Conservation (phyloP, 116 monocot species). For the Trichopus zeylanicus region DNA sequence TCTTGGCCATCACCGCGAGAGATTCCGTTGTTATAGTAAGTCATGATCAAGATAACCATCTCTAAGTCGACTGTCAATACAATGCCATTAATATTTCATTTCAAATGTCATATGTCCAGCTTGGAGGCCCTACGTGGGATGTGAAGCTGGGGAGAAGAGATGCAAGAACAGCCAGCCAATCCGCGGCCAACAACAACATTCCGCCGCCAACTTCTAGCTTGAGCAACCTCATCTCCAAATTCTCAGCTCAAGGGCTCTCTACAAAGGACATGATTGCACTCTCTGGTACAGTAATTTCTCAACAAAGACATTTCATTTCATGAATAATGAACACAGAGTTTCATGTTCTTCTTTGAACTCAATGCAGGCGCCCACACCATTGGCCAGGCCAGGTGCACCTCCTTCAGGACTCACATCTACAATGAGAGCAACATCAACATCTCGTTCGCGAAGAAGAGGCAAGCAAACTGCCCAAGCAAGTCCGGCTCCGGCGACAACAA, state of each 20-base stretch:
- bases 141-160: conserved; percentile 44
- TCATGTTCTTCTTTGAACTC: not conserved
- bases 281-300: not conserved
- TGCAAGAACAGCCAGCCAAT: conserved; percentile 27
- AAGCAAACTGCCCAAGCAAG: not conserved
- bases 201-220: conserved; percentile 3
- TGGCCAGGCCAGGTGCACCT: not conserved
- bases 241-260: not conserved
- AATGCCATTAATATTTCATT: not conserved
- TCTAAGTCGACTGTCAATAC: not conserved
- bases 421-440: not conserved
- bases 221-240: not conserved
- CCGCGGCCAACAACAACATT: conserved; percentile 21
- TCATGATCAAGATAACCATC: not conserved
- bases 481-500: not conserved
- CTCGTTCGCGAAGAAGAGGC: not conserved
- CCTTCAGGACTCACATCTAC: not conserved
- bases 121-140: conserved; percentile 39
- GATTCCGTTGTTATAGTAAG: conserved; percentile 42
- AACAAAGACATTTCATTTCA: too few species aligned
- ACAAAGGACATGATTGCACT: conserved; percentile 1
- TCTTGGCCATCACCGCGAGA: conserved; percentile 38
- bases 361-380: not conserved
- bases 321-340: not conserved
- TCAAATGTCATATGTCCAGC: conserved; percentile 7